These are phyloP conservation scores for Eucalyptus regnans DNA, from an alignment of 345 rosid species.

Conservation along the genomic window DNA sequence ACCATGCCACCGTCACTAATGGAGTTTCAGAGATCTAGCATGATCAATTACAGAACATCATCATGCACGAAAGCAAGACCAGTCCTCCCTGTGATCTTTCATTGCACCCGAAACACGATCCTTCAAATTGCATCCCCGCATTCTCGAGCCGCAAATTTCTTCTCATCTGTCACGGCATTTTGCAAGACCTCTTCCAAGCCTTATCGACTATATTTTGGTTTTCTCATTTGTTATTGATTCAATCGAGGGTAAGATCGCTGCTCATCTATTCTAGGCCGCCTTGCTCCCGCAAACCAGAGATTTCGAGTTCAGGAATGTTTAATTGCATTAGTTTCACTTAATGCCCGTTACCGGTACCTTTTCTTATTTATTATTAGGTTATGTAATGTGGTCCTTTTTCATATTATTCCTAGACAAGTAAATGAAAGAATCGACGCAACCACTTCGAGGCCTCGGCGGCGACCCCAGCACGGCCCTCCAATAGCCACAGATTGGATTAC, in stretches of 20 bases:
- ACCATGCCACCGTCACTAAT: neutral
- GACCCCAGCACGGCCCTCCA: neutral
- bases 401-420: neutral
- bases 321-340: neutral
- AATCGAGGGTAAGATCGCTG: neutral
- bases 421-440: neutral
- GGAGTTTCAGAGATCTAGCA: neutral
- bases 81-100: neutral
- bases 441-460: neutral
- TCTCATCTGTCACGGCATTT: fast-evolving
- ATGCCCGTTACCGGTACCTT: neutral
- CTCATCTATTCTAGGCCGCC: neutral
- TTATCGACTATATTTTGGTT: fast-evolving
- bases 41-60: neutral
- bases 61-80: neutral
- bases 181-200: neutral
- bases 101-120: neutral
- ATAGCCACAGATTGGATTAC: neutral
- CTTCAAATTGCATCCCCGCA: neutral
- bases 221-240: neutral
- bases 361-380: neutral
- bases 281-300: neutral
- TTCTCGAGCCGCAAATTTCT: neutral
- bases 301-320: neutral
- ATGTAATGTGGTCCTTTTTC: neutral